phyloP scores from a whole-genome alignment of 306 rosid genomes.

The Castanea mollissima region DNA sequence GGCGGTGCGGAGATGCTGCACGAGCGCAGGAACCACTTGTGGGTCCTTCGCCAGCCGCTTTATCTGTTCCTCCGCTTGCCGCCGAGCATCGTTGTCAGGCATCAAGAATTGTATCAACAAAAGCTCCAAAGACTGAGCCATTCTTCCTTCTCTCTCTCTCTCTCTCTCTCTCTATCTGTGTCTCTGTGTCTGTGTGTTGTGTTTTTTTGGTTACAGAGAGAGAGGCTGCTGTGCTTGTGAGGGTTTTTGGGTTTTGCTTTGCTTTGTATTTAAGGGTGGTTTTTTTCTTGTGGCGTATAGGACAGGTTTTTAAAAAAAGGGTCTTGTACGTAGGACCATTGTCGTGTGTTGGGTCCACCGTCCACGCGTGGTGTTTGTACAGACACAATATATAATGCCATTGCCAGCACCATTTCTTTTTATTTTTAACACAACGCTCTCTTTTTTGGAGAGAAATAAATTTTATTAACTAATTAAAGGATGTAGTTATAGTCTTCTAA shows the following conservation, averaged over 20 bases:
- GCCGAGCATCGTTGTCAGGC: conserved; percentile 99
- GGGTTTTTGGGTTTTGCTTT: conserved; percentile 31
- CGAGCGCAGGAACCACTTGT: conserved; percentile 82
- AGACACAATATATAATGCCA: too few relatives aligned
- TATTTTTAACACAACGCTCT: too few relatives aligned
- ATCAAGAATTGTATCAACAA: conserved; percentile 86
- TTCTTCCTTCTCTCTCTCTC: neutral
- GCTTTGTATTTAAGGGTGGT: conserved; percentile 31
- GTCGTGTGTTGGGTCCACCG: too few relatives aligned
- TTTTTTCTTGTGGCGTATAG: neutral
- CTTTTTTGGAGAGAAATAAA: too few relatives aligned
- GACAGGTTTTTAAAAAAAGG: too few relatives aligned
- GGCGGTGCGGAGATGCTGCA: conserved; percentile 92
- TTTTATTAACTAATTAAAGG: too few relatives aligned
- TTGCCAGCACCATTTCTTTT: too few relatives aligned
- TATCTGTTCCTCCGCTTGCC: conserved; percentile 97
- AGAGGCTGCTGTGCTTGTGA: neutral
- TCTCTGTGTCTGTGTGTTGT: neutral
- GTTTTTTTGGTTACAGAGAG: neutral
- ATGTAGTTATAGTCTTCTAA: too few relatives aligned
- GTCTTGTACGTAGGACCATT: too few relatives aligned
- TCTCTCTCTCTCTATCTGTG: neutral
- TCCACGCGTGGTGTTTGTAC: too few relatives aligned
- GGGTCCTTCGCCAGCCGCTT: conserved; percentile 94
- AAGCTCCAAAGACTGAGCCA: conserved; percentile 95